phyloP scores from a whole-genome alignment of 176 grass and related monocot genomes.

The Musa beccarii region DNA sequence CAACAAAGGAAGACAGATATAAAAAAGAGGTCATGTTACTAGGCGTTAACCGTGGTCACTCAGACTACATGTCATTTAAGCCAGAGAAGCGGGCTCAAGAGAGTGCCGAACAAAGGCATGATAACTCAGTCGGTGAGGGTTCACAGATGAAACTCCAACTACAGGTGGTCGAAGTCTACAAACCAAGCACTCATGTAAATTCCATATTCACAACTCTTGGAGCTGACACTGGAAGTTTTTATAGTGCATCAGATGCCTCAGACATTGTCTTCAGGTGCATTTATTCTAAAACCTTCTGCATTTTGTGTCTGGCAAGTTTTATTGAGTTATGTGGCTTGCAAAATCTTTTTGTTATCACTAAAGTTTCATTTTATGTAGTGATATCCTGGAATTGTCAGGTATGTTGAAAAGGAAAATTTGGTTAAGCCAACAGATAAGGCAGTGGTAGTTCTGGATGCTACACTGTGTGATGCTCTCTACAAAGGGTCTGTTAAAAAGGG shows the following conservation, averaged over 20 bases:
- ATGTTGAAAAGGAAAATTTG: constrained; percentile 93
- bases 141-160: constrained; percentile 41
- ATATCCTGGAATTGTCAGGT: constrained; percentile 33
- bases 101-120: constrained; percentile 40
- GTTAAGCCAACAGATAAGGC: constrained; percentile 68
- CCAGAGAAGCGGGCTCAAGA: constrained; percentile 69
- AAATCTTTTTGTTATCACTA: not conserved
- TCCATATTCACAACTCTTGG: constrained; percentile 62
- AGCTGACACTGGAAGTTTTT: constrained; percentile 64
- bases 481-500: constrained; percentile 94
- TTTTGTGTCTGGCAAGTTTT: not conserved
- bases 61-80: constrained; percentile 71
- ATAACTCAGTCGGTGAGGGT: constrained; percentile 39
- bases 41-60: constrained; percentile 46
- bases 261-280: constrained; percentile 75
- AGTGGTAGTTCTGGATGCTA: constrained; percentile 59
- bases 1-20: constrained; percentile 74
- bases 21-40: constrained; percentile 69
- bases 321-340: not conserved
- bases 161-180: constrained; percentile 72
- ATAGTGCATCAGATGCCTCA: constrained; percentile 66
- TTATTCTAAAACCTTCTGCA: not conserved
- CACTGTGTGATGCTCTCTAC: constrained; percentile 80
- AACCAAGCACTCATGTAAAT: constrained; percentile 78
- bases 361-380: constrained; percentile 14